Base-by-base conservation (phyloP, 2,329 filamentous ascomycete genomes). In the Chaetothyriales sp. region DNA sequence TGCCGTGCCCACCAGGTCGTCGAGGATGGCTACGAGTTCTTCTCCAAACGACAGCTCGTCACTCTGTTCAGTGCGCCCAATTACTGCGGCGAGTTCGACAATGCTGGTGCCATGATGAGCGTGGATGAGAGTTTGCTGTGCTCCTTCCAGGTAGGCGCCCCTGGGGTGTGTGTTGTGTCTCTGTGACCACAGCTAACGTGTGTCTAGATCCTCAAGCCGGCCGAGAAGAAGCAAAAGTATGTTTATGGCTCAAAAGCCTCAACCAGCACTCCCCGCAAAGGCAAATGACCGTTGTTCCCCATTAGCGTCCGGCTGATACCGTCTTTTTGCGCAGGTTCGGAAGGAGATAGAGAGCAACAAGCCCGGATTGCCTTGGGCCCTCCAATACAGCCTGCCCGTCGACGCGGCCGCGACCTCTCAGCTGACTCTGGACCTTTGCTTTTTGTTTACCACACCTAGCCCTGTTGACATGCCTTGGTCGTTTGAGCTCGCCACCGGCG, bases 191-290 rank as follows among this genome's bases (percentile, higher is more conserved):
- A 19, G 52, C 57, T 47, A 56, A 54, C 36, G 47, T 49, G 47
- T 46, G 44, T 46, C 49, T 25, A 94, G 87, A 96, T 98, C 68
- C 78, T 98, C 75, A 98, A 96, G 77, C 92, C 92, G 66, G 92
- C 92, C 71, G 92, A 98, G 80, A 98, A 98, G 83, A 98, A 98
- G 83, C 90, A 95, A 86, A 96, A 96, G 89, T 96, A 94, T 77
- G 89, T 93, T 68, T 78, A 81, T 74, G 76, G 76, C 73, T 76
- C 78, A 73, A 76, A 83, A 71, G 81, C 78, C 73, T 77, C 77
- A 73, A 76, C 78, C 74, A 78, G 76, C 74, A 77, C 79, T 69
- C 78, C 80, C 70, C 75, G 77, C 73, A 85, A 82, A 70, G 76
- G 78, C 81, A 70, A 76, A 78, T 72, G 81, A 81, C 74, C 77